A percentile compares a stretch with the other conserved stretches of the same genome.
phyloP scores from a whole-genome alignment of 2,329 filamentous ascomycete genomes.

The Dactylellina sp. region DNA sequence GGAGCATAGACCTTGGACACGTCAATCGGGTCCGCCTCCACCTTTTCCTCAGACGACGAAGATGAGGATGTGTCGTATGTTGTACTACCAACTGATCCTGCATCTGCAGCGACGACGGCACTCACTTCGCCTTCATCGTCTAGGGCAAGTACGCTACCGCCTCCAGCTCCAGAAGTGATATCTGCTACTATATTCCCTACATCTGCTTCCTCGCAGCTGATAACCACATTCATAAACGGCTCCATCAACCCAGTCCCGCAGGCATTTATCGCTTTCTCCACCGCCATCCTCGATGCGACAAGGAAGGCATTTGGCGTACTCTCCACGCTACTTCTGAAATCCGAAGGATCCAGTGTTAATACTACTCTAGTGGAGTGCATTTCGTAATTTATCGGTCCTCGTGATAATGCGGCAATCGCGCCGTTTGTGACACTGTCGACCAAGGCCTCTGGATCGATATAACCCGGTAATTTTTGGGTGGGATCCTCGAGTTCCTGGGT shows the following conservation, averaged over 20 bases:
- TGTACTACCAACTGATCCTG: slow-evolving; percentile 11
- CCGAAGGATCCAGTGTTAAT: slow-evolving; percentile 75
- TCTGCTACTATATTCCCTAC: slow-evolving; percentile 87
- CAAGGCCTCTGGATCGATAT: slow-evolving; percentile 63
- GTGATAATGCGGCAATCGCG: slow-evolving; percentile 82
- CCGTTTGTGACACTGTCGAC: slow-evolving; percentile 77
- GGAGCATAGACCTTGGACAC: slow-evolving; percentile 81
- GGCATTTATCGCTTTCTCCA: slow-evolving; percentile 74
- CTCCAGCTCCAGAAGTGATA: slow-evolving; percentile 75
- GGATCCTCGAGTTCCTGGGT: slow-evolving; percentile 61
- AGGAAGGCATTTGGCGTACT: slow-evolving; percentile 76
- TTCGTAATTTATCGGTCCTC: slow-evolving; percentile 84
- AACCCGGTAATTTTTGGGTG: slow-evolving; percentile 61
- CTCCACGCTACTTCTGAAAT: slow-evolving; percentile 73
- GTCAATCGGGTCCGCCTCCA: slow-evolving; percentile 69
- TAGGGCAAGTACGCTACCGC: slow-evolving; percentile 79
- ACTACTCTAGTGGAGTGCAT: slow-evolving; percentile 80
- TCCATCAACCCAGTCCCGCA: slow-evolving; percentile 79
- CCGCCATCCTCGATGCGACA: slow-evolving; percentile 75
- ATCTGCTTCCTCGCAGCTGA: slow-evolving; percentile 83
- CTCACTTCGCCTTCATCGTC: slow-evolving; percentile 64
- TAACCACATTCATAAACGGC: slow-evolving; percentile 90
- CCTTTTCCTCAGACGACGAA: slow-evolving; percentile 46
- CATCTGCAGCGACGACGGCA: background rate
- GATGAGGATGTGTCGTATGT: slow-evolving; percentile 23